phyloP scores from a whole-genome alignment of 805 yeast species.

The Teunomyces barrocoloradensis region DNA sequence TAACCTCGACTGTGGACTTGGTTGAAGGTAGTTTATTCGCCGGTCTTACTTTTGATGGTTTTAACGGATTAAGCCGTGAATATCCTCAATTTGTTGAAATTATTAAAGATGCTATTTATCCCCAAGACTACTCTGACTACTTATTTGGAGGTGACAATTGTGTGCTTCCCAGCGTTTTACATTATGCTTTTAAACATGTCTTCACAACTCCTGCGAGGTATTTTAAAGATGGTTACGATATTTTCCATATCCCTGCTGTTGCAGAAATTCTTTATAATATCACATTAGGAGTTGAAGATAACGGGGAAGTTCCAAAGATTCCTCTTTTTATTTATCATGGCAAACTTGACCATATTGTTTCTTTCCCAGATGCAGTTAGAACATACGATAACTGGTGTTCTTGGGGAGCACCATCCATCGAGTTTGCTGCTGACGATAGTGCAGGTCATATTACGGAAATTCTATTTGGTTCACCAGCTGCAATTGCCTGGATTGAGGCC shows the following conservation, averaged over 20 bases:
- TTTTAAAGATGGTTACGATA: background rate
- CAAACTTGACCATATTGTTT: slow-evolving; percentile 10
- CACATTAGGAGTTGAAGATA: background rate
- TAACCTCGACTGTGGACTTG: slow-evolving; percentile 21
- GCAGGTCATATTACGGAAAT: slow-evolving; percentile 17
- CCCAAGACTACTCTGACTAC: slow-evolving; percentile 1
- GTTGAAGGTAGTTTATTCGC: slow-evolving; percentile 25
- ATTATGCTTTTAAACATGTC: background rate
- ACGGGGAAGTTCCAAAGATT: slow-evolving; percentile 4
- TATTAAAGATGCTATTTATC: slow-evolving; percentile 5
- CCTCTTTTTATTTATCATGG: slow-evolving; percentile 12
- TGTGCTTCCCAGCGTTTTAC: background rate
- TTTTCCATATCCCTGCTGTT: background rate
- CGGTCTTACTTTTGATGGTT: slow-evolving; percentile 27
- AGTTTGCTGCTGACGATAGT: slow-evolving; percentile 4
- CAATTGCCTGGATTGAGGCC: slow-evolving; percentile 16
- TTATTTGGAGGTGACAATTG: background rate
- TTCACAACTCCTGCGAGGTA: background rate
- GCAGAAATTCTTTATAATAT: background rate
- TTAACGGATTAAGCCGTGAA: slow-evolving; percentile 30
- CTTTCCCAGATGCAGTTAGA: slow-evolving; percentile 5
- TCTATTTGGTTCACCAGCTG: slow-evolving; percentile 13
- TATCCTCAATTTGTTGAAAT: slow-evolving; percentile 21
- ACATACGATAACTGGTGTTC: slow-evolving; percentile 11
- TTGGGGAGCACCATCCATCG: slow-evolving; percentile 8